Evolutionary conservation across 2,329 filamentous ascomycete genomes (phyloP).

Genomic region (Bisporella sp.): DNA sequence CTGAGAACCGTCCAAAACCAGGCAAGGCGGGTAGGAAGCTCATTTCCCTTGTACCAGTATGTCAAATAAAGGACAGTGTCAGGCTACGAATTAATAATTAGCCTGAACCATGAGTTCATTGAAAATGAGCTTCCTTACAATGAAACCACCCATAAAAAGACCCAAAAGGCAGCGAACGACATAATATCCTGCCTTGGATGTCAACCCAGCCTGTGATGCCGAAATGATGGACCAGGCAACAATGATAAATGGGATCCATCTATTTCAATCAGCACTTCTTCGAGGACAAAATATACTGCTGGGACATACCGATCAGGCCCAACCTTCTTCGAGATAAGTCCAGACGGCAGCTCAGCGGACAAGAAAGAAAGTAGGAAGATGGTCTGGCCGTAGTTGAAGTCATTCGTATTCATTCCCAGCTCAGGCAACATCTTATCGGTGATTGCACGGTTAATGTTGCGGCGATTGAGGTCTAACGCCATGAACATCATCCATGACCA

Average conservation of each 20-base stretch:
- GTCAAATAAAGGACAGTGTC: constrained; percentile 61
- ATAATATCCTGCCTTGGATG: constrained; percentile 35
- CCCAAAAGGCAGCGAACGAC: constrained; percentile 32
- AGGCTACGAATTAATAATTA: constrained; percentile 24
- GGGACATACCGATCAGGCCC: constrained; percentile 34
- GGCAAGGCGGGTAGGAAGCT: constrained; percentile 60
- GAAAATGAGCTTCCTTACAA: neutral
- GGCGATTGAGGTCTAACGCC: constrained; percentile 51
- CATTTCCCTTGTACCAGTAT: constrained; percentile 69
- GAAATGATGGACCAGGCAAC: constrained; percentile 42
- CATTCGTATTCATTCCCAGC: constrained; percentile 37
- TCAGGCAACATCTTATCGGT: constrained; percentile 55
- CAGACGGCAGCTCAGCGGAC: constrained; percentile 40
- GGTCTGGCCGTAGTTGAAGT: constrained; percentile 27
- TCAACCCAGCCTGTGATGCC: constrained; percentile 36
- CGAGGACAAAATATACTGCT: no score
- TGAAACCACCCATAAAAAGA: constrained; percentile 24
- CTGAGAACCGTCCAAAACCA: constrained; percentile 66
- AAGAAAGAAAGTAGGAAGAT: constrained; percentile 34
- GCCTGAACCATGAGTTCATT: no score
- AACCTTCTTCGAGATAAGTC: constrained; percentile 39
- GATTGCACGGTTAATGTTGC: constrained; percentile 50
- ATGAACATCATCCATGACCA: constrained; percentile 56
- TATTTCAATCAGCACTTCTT: no score
- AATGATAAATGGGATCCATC: constrained; percentile 45